A percentile compares a stretch with the other conserved stretches of the same genome.
phyloP scores from a whole-genome alignment of 1,284 basidiomycete genomes.

The Leccinum brunneo-olivaceum region DNA sequence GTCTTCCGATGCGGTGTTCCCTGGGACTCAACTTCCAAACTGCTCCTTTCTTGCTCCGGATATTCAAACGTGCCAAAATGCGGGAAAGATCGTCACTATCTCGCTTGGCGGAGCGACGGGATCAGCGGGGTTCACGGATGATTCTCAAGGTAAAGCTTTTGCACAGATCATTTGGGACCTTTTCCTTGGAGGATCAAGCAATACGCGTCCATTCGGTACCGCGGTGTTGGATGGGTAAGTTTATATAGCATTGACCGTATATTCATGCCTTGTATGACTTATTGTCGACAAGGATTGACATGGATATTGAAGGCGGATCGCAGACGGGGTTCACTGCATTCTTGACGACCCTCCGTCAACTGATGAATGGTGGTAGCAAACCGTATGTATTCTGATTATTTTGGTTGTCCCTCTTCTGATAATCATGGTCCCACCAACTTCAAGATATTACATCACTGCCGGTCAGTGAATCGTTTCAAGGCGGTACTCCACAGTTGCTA shows the following conservation, averaged over 20 bases:
- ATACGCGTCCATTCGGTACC: constrained; percentile 52
- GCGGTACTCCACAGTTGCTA: background rate
- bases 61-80: constrained; percentile 55
- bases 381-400: constrained; percentile 27
- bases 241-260: background rate
- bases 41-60: constrained; percentile 50
- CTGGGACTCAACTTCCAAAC: constrained; percentile 53
- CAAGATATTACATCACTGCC: constrained; percentile 52
- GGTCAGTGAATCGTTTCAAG: constrained; percentile 20
- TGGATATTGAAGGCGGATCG: constrained; percentile 61
- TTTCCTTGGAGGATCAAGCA: constrained; percentile 48
- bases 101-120: constrained; percentile 61
- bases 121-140: constrained; percentile 41
- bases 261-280: background rate
- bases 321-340: constrained; percentile 50
- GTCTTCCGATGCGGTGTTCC: constrained; percentile 37
- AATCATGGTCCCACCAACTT: background rate
- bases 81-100: constrained; percentile 61
- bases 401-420: constrained; percentile 3
- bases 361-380: constrained; percentile 45
- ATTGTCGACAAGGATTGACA: constrained; percentile 42
- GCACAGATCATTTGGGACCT: constrained; percentile 60
- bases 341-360: constrained; percentile 44
- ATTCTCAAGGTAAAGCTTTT: constrained; percentile 45
- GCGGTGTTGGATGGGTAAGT: constrained; percentile 61